These are phyloP conservation scores for Sugiyamaella boreocaroliniensis DNA, from an alignment of 805 yeast species.

Conservation along the genomic window DNA sequence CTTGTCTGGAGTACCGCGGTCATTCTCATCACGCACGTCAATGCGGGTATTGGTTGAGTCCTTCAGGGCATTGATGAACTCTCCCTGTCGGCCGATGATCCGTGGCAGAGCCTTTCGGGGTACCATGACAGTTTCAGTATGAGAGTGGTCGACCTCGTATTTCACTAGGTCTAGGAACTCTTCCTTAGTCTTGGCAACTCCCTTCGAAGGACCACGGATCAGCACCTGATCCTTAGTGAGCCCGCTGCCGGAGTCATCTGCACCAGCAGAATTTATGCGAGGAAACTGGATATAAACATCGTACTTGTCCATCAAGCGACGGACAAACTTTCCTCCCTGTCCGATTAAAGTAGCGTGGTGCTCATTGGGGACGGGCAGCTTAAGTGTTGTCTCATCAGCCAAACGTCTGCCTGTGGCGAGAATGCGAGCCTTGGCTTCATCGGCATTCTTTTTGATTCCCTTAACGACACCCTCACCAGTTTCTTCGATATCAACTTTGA, in stretches of 20 bases:
- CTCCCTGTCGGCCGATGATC: conserved; percentile 87
- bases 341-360: conserved; percentile 83
- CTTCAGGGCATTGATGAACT: conserved; percentile 70
- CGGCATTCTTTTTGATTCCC: conserved; percentile 76
- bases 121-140: conserved; percentile 53
- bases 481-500: conserved; percentile 66
- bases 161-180: conserved; percentile 77
- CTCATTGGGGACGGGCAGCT: conserved; percentile 64
- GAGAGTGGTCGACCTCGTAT: conserved; percentile 83
- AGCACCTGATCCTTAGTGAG: conserved; percentile 49
- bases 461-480: conserved; percentile 51
- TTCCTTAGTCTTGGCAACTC: conserved; percentile 74
- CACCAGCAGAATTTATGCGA: conserved; percentile 11
- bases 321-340: conserved; percentile 68
- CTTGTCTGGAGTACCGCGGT: conserved; percentile 30
- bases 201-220: conserved; percentile 84
- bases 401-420: conserved; percentile 57
- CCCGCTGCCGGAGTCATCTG: conserved; percentile 25
- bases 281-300: conserved; percentile 77
- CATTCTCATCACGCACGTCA: conserved; percentile 37
- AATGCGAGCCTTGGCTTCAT: conserved; percentile 59
- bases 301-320: conserved; percentile 82
- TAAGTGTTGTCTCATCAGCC: conserved; percentile 71
- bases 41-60: conserved; percentile 51
- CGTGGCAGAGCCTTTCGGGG: conserved; percentile 73